Evolutionary conservation across 345 rosid species (phyloP), one percentile per base, ranked within the genome.

Genomic region (Populus euphratica): DNA sequence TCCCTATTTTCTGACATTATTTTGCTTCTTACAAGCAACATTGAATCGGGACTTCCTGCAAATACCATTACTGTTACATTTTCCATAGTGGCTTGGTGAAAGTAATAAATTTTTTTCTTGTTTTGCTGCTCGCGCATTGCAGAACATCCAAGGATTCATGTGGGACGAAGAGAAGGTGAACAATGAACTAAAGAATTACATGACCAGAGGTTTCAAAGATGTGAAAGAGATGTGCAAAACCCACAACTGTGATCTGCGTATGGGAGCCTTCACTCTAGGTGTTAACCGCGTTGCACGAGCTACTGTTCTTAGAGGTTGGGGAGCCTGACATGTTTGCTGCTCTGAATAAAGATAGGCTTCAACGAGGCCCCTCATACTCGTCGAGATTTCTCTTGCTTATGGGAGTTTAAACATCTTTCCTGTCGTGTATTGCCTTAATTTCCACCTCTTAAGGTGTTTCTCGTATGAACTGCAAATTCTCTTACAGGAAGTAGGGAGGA

Each of bases 241-340:
- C 23, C 44, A 81, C 5, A 50, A 77, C 41, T 73, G 83, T 66
- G 49, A 69, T 71, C 80, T 81, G 5, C 50, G 80, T 11, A 81
- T 81, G 83, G 83, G 80, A 27, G 83, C 80, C 67, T 81, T 77
- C 65, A 63, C 77, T 8, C 72, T 81, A 0, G 75, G 83, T 4
- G 74, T 81, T 21, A 73, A 77, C 41, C 80, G 80, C 3, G 83
- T 81, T 35, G 84, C 78, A 9, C 74, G 78, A 2, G 77, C 83
- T 35, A 77, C 80, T 39, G 74, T 73, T 31, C 75, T 81, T 2
- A 61, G 84, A 43, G 81, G 80, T 3, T 81, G 81, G 84, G 84
- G 86, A 84, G 94, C 98, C 59, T 95, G 59, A 90, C 76, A 69
- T 66, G 69, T n/a, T 25, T 39, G 49, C 70, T 50, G 38, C 72